These are phyloP conservation scores for Microbotryomycetes sp. DNA, from an alignment of 1,284 basidiomycete genomes.

Conservation along the genomic window DNA sequence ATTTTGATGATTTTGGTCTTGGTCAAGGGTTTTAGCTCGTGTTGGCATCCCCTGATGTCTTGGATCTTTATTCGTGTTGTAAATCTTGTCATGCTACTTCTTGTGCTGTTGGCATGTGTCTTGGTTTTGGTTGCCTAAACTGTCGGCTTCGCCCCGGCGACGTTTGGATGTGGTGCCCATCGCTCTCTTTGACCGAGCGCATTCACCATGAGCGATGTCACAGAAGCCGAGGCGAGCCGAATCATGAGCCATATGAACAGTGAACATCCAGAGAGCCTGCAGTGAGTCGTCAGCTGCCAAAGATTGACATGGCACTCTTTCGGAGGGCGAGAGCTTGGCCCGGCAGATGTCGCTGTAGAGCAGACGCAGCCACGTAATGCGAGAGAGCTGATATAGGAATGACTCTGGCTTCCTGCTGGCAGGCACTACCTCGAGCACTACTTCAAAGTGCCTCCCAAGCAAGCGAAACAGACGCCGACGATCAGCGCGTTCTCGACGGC, in stretches of 20 bases:
- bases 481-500: conserved; percentile 10
- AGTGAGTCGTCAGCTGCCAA: not conserved
- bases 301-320: not conserved
- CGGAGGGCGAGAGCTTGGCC: too few species aligned
- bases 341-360: too few species aligned
- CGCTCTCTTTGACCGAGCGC: not conserved
- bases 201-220: not conserved
- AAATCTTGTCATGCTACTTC: too few species aligned
- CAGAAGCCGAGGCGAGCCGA: not conserved
- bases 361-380: too few species aligned
- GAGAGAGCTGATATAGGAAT: too few species aligned
- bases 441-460: not conserved
- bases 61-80: too few species aligned
- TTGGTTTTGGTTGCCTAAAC: too few species aligned
- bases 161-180: not conserved
- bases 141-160: too few species aligned
- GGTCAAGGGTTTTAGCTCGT: too few species aligned
- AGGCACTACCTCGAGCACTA: conserved; percentile 19
- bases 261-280: not conserved
- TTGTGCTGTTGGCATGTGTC: too few species aligned
- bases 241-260: not conserved
- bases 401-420: not conserved
- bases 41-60: too few species aligned
- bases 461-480: conserved; percentile 1
- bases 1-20: not conserved